Conservation (phyloP, 345 rosid genomes). For the Acer campestre region DNA sequence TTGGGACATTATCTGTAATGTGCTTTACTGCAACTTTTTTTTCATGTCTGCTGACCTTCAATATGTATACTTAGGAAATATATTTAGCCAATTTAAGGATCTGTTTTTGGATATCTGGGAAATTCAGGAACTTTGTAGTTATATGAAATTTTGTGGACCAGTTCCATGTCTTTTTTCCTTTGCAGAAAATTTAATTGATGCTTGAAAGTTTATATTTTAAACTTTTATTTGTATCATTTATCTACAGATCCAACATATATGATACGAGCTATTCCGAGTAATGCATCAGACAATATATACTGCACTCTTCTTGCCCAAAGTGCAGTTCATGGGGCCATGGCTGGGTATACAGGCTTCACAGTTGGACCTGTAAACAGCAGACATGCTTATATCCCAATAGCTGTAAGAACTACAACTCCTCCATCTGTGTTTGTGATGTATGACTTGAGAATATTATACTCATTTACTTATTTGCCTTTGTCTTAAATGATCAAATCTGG, state of each 20-base stretch:
- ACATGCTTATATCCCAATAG: conserved; percentile 88
- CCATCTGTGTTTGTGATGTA: background rate
- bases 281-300: conserved; percentile 91
- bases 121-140: background rate
- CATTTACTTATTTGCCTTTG: conserved; percentile 15
- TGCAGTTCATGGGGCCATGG: conserved; percentile 99
- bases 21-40: background rate
- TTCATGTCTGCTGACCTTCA: background rate
- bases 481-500: conserved; percentile 4
- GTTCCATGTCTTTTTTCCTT: background rate
- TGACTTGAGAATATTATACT: background rate
- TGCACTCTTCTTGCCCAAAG: conserved; percentile 98
- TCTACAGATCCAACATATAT: conserved; percentile 88
- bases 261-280: conserved; percentile 94
- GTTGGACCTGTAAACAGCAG: conserved; percentile 93
- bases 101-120: background rate
- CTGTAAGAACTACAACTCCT: conserved; percentile 48
- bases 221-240: conserved; percentile 9
- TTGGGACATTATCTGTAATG: background rate
- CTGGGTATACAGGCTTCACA: conserved; percentile 94
- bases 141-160: background rate
- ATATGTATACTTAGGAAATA: conserved; percentile 10
- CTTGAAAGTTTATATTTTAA: background rate
- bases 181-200: background rate
- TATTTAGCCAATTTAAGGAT: background rate